These are phyloP conservation scores for Samsoniella hepiali DNA, from an alignment of 2,329 filamentous ascomycete species.

Conservation along the genomic window DNA sequence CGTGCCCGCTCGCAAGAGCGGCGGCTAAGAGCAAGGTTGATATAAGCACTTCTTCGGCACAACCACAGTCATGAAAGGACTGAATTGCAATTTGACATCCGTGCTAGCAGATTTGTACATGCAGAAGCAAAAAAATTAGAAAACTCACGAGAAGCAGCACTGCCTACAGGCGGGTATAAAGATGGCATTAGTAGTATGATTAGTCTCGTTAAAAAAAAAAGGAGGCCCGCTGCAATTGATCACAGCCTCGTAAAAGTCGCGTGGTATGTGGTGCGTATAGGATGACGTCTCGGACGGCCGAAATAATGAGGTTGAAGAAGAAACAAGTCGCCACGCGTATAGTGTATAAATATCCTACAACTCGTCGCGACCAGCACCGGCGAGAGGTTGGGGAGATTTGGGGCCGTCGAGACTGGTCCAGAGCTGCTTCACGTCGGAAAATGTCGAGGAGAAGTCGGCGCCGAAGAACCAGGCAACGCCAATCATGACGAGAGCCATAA, in stretches of 20 bases:
- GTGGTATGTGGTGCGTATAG: constrained; percentile 2
- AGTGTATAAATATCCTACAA: constrained; percentile 27
- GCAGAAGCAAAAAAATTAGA: background rate
- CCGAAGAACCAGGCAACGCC: constrained; percentile 75
- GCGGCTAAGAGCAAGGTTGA: constrained; percentile 36
- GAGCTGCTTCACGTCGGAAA: constrained; percentile 26
- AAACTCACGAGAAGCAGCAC: background rate
- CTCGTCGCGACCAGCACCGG: constrained; percentile 32
- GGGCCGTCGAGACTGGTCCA: constrained; percentile 22
- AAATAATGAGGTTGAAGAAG: background rate
- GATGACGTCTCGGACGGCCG: constrained; percentile 1
- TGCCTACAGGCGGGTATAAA: constrained; percentile 1
- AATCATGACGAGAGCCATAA: constrained; percentile 76
- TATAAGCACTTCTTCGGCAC: constrained; percentile 99
- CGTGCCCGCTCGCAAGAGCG: constrained; percentile 17
- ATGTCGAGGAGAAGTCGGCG: constrained; percentile 67
- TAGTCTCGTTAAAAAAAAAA: constrained; percentile 5
- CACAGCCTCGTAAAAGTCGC: background rate
- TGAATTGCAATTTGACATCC: constrained; percentile 99
- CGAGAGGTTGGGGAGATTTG: constrained; percentile 25
- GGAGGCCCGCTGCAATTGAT: background rate
- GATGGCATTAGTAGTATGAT: constrained; percentile 18
- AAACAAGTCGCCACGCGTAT: constrained; percentile 5
- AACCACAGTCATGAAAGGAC: constrained; percentile 81
- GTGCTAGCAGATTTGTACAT: constrained; percentile 56